Evolutionary conservation across 2,329 filamentous ascomycete genomes (phyloP), one percentile per base, ranked within the genome.

Genomic region (Fusarium annulatum): DNA sequence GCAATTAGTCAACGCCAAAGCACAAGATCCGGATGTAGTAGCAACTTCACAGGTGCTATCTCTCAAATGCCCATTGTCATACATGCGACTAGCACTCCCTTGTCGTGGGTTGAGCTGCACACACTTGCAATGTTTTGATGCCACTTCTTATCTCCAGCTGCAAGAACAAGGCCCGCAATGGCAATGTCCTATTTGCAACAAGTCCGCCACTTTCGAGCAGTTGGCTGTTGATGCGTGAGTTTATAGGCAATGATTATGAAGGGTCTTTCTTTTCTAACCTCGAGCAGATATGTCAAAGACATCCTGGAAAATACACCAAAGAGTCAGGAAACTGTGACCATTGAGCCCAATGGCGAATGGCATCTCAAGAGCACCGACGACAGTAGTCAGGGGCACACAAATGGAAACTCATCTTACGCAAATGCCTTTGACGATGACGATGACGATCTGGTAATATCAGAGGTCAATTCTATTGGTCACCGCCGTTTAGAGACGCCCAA

Each of bases 121-220:
- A 7, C 96, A 99, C 81, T 93, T 96, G 33, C 94, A 97, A 80
- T 99, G 96, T 80, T 99, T 98, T 76, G 96, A 99, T 81, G 96
- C 93, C 7, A 92, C 90, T 7, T 97, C 94, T 4, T 99, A 98
- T 80, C 87, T 99, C 26, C 94, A 97, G 77, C 85, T 99, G 34
- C 96, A 98, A 80, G 95, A 98, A 80, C 96, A 99, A 84, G 96
- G 94, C 0, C 96, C 96, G 1, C 97, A 96, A 23, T 99, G 96
- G 96, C 87, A 91, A n/a, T 99, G 96, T 78, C 96, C 96, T 1
- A 92, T 98, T 28, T 99, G 96, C 85, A 96, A 92, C 82, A 97
- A 95, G 79, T 84, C 89, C 1, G 92, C 95, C 4, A 90, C 91
- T 1, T 99, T 94, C 81, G 93, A 96, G 57, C 91, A 89, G 53